phyloP scores from a whole-genome alignment of 352 stramenopile genomes.

The Vaucheria bursata region DNA sequence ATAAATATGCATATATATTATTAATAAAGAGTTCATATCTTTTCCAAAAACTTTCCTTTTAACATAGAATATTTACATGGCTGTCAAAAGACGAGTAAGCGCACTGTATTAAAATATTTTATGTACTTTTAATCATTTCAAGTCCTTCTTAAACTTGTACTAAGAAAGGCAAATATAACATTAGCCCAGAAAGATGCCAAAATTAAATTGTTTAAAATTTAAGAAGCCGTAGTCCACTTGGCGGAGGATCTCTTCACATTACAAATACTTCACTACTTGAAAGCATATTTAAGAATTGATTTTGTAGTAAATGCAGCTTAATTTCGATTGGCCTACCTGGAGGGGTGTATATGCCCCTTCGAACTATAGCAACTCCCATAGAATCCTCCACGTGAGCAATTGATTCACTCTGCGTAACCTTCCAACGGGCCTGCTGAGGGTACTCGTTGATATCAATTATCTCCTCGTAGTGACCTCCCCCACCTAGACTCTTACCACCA shows the following conservation, averaged over 20 bases:
- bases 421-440: slow-evolving; percentile 47
- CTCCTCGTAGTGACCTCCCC: slow-evolving; percentile 36
- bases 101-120: too few relatives aligned
- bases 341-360: slow-evolving; percentile 30
- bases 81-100: too few relatives aligned
- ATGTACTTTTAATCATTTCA: too few relatives aligned
- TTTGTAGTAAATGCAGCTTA: not conserved
- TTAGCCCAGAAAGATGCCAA: too few relatives aligned
- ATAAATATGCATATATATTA: too few relatives aligned
- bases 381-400: slow-evolving; percentile 33
- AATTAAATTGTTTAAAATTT: too few relatives aligned
- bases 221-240: not conserved
- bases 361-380: slow-evolving; percentile 41
- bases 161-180: too few relatives aligned
- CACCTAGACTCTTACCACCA: not conserved
- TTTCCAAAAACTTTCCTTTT: too few relatives aligned
- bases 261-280: not conserved
- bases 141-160: too few relatives aligned
- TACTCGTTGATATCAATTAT: slow-evolving; percentile 49
- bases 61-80: too few relatives aligned
- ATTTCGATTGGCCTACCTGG: not conserved
- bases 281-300: not conserved
- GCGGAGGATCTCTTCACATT: slow-evolving; percentile 4
- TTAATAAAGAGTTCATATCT: too few relatives aligned
- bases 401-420: slow-evolving; percentile 46